phyloP scores from a whole-genome alignment of 257 asterid genomes.

The Verbascum thapsus region DNA sequence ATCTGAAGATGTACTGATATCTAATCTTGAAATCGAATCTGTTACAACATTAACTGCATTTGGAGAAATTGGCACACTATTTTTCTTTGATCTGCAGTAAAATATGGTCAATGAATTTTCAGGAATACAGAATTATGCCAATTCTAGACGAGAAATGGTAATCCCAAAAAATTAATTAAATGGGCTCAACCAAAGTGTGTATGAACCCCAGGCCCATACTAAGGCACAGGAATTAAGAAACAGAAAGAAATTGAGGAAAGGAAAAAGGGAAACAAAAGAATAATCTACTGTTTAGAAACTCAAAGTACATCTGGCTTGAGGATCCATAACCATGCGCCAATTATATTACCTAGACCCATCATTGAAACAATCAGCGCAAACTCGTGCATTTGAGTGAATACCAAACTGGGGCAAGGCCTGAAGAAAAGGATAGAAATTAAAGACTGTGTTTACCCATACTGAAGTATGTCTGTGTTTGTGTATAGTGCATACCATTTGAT shows the following conservation, averaged over 20 bases:
- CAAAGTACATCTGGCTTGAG: slow-evolving; percentile 19
- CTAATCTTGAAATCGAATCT: slow-evolving; percentile 74
- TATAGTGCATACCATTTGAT: slow-evolving; percentile 68
- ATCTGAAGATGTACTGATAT: slow-evolving; percentile 50
- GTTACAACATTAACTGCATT: slow-evolving; percentile 54
- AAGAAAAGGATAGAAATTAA: slow-evolving; percentile 29
- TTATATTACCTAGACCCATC: slow-evolving; percentile 70
- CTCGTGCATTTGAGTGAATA: slow-evolving; percentile 78
- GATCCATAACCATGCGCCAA: slow-evolving; percentile 23
- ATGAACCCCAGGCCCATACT: too few relatives aligned
- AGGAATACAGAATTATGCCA: slow-evolving; percentile 2
- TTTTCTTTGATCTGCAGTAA: slow-evolving; percentile 49
- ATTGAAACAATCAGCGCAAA: slow-evolving; percentile 91
- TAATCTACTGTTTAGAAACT: slow-evolving; percentile 21
- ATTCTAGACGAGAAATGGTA: slow-evolving; percentile 17
- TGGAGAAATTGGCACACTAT: slow-evolving; percentile 52
- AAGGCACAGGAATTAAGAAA: slow-evolving; percentile 12
- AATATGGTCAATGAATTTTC: slow-evolving; percentile 13
- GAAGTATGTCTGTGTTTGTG: slow-evolving; percentile 6
- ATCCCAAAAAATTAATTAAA: too few relatives aligned
- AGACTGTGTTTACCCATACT: slow-evolving; percentile 3
- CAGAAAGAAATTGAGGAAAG: slow-evolving; percentile 16
- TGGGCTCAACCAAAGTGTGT: too few relatives aligned
- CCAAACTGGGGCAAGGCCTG: slow-evolving; percentile 97
- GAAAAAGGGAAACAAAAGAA: too few relatives aligned